These are phyloP conservation scores for Kalanchoe fedtschenkoi DNA, from an alignment of 164 flowering plant species.

Conservation along the genomic window DNA sequence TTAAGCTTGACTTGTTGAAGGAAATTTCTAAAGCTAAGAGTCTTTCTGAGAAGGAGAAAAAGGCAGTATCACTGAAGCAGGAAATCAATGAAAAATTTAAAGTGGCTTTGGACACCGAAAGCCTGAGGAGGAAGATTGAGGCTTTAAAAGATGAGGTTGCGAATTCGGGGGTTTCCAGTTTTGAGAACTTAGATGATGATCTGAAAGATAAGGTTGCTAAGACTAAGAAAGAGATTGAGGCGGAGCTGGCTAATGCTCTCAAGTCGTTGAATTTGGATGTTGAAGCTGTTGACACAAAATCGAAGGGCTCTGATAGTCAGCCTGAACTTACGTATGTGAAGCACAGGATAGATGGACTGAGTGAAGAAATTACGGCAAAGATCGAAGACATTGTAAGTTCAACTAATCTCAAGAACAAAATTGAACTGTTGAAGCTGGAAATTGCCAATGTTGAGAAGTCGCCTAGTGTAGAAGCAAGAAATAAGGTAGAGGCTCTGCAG, in stretches of 20 bases:
- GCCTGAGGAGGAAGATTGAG: slow-evolving; percentile 39
- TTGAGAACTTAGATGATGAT: slow-evolving; percentile 26
- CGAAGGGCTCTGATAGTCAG: no score
- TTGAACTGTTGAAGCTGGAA: slow-evolving; percentile 47
- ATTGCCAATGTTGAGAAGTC: slow-evolving; percentile 38
- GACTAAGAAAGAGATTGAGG: slow-evolving; percentile 39
- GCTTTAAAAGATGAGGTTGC: slow-evolving; percentile 31
- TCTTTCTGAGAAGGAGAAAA: slow-evolving; percentile 23
- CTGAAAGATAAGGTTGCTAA: slow-evolving; percentile 37
- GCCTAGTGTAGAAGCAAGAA: slow-evolving; percentile 30
- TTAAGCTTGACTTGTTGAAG: slow-evolving; percentile 55
- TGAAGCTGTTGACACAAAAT: slow-evolving; percentile 17
- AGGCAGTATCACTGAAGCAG: slow-evolving; percentile 24
- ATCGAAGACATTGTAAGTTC: slow-evolving; percentile 38
- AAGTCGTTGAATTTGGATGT: slow-evolving; percentile 40
- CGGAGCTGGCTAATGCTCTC: slow-evolving; percentile 29
- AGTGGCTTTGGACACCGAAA: slow-evolving; percentile 32
- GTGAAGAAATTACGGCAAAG: slow-evolving; percentile 26
- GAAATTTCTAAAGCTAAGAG: slow-evolving; percentile 42
- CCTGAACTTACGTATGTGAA: slow-evolving; percentile 14
- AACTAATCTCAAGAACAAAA: slow-evolving; percentile 40
- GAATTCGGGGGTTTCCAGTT: slow-evolving; percentile 21
- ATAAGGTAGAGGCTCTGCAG: slow-evolving; percentile 43
- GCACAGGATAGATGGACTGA: slow-evolving; percentile 28
- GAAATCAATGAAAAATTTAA: slow-evolving; percentile 42